Percentiles rank a stretch among this genome's conserved stretches.
Evolutionary conservation across 345 rosid genomes (phyloP).

Genomic region (Murraya paniculata): DNA sequence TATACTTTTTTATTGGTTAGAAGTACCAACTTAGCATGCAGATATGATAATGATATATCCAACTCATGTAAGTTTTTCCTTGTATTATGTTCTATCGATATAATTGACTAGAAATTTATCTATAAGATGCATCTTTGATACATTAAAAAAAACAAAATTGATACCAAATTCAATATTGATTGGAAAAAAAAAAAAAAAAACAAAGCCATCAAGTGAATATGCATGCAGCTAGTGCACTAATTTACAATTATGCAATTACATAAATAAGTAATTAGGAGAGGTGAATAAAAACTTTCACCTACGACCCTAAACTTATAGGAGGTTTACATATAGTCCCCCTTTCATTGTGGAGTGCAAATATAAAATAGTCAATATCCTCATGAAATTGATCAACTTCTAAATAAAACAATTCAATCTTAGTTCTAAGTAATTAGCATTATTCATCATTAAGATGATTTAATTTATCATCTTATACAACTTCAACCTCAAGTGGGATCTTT

Average conservation of each 20-base stretch:
- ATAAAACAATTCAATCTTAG: background rate
- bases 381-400: background rate
- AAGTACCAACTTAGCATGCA: too few relatives aligned
- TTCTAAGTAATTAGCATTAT: background rate
- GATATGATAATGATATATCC: too few relatives aligned
- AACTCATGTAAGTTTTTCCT: too few relatives aligned
- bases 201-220: background rate
- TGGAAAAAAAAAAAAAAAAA: background rate
- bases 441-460: background rate
- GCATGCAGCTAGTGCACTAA: constrained; percentile 9
- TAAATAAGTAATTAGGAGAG: background rate
- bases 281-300: constrained; percentile 31
- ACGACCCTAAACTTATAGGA: background rate
- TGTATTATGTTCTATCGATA: too few relatives aligned
- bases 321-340: background rate
- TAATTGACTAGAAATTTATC: too few relatives aligned
- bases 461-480: background rate
- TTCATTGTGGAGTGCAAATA: background rate
- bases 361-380: background rate
- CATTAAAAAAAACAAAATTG: too few relatives aligned
- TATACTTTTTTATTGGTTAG: too few relatives aligned
- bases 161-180: too few relatives aligned
- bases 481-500: background rate
- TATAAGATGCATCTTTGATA: too few relatives aligned
- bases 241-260: constrained; percentile 21